Evolutionary conservation across 257 asterid genomes (phyloP), one percentile per base, ranked within the genome.

Genomic region (Craterostigma plantagineum): DNA sequence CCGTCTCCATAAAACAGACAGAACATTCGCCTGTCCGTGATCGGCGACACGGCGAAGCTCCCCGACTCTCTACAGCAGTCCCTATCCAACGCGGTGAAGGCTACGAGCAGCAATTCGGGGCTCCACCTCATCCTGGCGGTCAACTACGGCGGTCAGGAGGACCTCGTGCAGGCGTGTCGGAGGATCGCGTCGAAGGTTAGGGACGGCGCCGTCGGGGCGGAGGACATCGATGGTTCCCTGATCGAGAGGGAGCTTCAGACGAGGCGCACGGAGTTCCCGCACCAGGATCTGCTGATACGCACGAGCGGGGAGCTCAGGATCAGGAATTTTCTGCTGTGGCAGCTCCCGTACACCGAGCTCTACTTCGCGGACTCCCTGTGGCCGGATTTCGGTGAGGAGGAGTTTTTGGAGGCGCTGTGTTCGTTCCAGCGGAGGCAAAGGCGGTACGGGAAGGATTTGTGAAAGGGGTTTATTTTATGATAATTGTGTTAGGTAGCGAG

Each of bases 241-340:
- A 17, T 79, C 10, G 73, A 69, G 56, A 62, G 48, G 43, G 87
- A 72, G 43, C 66, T 78, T 18, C 68, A 66, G 46, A 74, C 91
- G 7, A 65, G 49, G 18, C 71, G 74, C 41, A 46, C 69, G 1
- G 62, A 53, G 48, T 63, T 68, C 33, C 81, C 78, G 0, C 30
- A 43, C 43, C 75, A 83, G 18, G 79, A 73, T 60, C 65, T 78
- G 45, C 68, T 78, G 15, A 69, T 75, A 43, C 54, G 82, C 37
- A 75, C 86, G 14, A 75, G 92, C 54, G 92, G 82, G 7, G 92
- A 78, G 63, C 64, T 54, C 43, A 64, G 86, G 42, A 54, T 78
- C 49, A 69, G 92, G 42, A 78, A 78, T 50, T 75, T 78, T 62
- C 58, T 75, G 17, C 51, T 78, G 36, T 75, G 92, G 92, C 92